Conservation (phyloP, 306 rosid species). For the Coriaria nepalensis region DNA sequence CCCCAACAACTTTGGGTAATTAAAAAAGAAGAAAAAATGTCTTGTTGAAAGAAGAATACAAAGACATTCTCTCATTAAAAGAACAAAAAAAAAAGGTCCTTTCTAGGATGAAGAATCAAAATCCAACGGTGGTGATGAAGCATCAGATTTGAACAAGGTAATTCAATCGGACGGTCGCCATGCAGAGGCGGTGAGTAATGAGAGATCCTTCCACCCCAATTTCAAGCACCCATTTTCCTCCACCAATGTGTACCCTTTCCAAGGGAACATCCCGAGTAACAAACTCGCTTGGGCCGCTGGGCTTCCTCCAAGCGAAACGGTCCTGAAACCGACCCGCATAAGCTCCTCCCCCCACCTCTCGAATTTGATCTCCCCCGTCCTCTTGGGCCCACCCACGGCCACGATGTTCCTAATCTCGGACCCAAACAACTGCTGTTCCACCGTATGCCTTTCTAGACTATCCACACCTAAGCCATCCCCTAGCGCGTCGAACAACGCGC, state of each 20-base stretch:
- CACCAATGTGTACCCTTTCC: slow-evolving; percentile 85
- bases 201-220: slow-evolving; percentile 92
- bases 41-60: too few relatives aligned
- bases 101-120: too few relatives aligned
- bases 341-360: slow-evolving; percentile 82
- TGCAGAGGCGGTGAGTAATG: slow-evolving; percentile 83
- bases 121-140: too few relatives aligned
- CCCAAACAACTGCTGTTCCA: slow-evolving; percentile 92
- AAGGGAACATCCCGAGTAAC: slow-evolving; percentile 81
- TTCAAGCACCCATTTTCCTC: slow-evolving; percentile 79
- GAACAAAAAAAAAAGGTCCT: too few relatives aligned
- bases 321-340: slow-evolving; percentile 55
- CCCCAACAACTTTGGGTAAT: too few relatives aligned
- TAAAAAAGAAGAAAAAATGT: too few relatives aligned
- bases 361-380: slow-evolving; percentile 77
- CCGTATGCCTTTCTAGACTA: slow-evolving; percentile 64
- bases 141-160: too few relatives aligned
- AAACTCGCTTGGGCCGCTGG: slow-evolving; percentile 90
- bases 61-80: too few relatives aligned
- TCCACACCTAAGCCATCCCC: slow-evolving; percentile 68
- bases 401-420: slow-evolving; percentile 83
- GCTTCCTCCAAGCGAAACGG: slow-evolving; percentile 70
- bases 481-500: slow-evolving; percentile 98
- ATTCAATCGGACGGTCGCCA: slow-evolving; percentile 72
- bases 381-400: slow-evolving; percentile 92